Percentiles rank a stretch among this genome's conserved stretches.
These are phyloP conservation scores for Exophiala viscosa DNA, from an alignment of 2,329 filamentous ascomycete genomes.

Conservation along the genomic window DNA sequence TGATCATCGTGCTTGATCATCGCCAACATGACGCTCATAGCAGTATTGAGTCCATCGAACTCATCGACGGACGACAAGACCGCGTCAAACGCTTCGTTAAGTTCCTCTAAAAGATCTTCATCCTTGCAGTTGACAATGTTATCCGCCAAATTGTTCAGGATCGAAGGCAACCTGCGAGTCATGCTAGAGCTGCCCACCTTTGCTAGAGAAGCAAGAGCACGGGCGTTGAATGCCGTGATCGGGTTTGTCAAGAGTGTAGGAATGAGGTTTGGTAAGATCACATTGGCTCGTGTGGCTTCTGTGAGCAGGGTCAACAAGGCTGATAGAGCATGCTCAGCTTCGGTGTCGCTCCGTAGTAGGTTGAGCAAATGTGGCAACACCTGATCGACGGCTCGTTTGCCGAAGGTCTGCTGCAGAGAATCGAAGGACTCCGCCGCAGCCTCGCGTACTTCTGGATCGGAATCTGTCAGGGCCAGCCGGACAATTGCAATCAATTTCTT, in stretches of 20 bases:
- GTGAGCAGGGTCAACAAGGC: conserved; percentile 92
- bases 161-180: conserved; percentile 82
- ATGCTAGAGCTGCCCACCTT: conserved; percentile 87
- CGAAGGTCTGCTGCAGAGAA: conserved; percentile 84
- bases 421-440: conserved; percentile 97
- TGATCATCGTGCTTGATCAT: conserved; percentile 93
- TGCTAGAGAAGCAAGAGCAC: conserved; percentile 85
- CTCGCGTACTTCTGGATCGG: conserved; percentile 84
- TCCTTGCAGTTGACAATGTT: conserved; percentile 75
- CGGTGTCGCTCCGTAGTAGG: conserved; percentile 77
- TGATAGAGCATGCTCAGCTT: conserved; percentile 87
- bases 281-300: conserved; percentile 88
- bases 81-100: conserved; percentile 78
- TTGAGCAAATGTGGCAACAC: conserved; percentile 89
- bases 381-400: conserved; percentile 92
- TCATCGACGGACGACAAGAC: conserved; percentile 92
- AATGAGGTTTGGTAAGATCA: conserved; percentile 93
- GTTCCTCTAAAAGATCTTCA: conserved; percentile 67
- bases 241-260: conserved; percentile 87
- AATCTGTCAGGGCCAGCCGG: conserved; percentile 85
- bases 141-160: conserved; percentile 92
- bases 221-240: conserved; percentile 92
- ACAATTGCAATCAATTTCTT: conserved; percentile 93
- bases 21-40: conserved; percentile 87
- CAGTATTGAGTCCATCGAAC: conserved; percentile 88